phyloP scores from a whole-genome alignment of 345 rosid species.

The Raphanus raphanistrum region DNA sequence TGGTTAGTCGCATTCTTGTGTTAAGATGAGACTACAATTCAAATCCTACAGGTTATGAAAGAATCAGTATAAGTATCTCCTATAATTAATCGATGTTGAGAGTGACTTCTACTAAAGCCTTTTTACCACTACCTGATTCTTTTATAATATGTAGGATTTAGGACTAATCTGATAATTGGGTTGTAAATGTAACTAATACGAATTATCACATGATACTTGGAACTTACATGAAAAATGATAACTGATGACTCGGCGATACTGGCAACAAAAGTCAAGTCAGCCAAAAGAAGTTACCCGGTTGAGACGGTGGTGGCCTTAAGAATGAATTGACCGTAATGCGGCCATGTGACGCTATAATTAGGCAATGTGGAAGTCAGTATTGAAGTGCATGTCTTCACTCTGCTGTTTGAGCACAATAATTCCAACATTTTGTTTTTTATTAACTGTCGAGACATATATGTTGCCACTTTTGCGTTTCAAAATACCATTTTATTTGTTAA shows the following conservation, averaged over 20 bases:
- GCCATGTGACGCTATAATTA: conserved; percentile 32
- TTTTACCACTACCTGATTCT: not conserved
- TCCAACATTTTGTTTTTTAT: conserved; percentile 28
- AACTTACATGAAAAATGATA: not conserved
- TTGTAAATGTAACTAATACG: not conserved
- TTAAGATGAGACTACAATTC: not conserved
- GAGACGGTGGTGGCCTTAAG: conserved; percentile 17
- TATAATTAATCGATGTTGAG: not conserved
- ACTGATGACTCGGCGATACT: not conserved
- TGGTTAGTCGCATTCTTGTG: not conserved
- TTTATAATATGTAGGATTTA: not conserved
- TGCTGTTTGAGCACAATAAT: conserved; percentile 12
- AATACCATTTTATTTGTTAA: not conserved
- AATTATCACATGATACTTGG: conserved; percentile 8
- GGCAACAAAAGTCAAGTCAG: conserved; percentile 29
- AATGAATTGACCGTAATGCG: conserved; percentile 18
- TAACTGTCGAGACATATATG: conserved; percentile 25
- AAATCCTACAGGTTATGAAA: not conserved
- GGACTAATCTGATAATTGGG: not conserved
- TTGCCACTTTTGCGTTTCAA: conserved; percentile 1
- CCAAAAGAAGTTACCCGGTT: conserved; percentile 8
- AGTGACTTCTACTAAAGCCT: not conserved
- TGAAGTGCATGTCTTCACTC: conserved; percentile 12
- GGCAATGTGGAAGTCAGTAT: conserved; percentile 23
- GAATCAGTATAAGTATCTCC: not conserved